These are phyloP conservation scores for Fusarium nematophilum DNA, from an alignment of 2,329 filamentous ascomycete genomes.

Conservation along the genomic window DNA sequence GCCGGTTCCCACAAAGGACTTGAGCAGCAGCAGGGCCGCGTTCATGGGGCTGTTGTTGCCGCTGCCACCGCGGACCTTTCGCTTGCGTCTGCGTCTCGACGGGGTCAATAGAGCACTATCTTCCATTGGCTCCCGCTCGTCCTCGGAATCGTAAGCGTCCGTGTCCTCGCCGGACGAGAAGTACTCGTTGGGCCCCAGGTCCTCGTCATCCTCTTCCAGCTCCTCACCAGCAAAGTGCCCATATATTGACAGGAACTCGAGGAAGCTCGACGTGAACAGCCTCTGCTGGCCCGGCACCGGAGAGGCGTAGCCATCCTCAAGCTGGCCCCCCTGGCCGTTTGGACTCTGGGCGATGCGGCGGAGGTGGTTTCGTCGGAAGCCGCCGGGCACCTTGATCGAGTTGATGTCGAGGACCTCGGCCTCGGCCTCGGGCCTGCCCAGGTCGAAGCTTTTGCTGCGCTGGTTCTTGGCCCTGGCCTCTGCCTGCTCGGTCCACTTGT, in stretches of 20 bases:
- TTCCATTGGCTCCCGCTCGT: conserved; percentile 84
- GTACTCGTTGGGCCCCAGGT: conserved; percentile 86
- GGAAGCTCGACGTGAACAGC: conserved; percentile 89
- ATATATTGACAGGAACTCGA: conserved; percentile 95
- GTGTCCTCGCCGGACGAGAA: conserved; percentile 83
- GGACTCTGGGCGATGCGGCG: conserved; percentile 79
- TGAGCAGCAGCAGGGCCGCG: conserved; percentile 87
- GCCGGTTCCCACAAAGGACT: conserved; percentile 97
- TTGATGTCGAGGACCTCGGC: conserved; percentile 86
- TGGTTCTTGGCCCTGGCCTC: conserved; percentile 75
- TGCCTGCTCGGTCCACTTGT: conserved; percentile 94
- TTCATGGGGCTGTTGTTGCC: conserved; percentile 83
- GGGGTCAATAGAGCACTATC: conserved; percentile 84
- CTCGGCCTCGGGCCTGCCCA: conserved; percentile 81
- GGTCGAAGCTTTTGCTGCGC: conserved; percentile 89
- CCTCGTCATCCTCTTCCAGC: conserved; percentile 95
- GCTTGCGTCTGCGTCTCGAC: conserved; percentile 78
- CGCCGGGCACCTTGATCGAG: conserved; percentile 91
- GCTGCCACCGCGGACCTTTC: conserved; percentile 77
- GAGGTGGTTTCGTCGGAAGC: conserved; percentile 91
- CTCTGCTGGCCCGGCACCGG: conserved; percentile 54
- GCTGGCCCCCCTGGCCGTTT: conserved; percentile 46
- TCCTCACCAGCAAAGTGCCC: conserved; percentile 98
- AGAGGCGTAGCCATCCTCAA: conserved; percentile 51
- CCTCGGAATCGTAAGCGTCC: conserved; percentile 70